These are phyloP conservation scores for Penicillium sp. DNA, from an alignment of 2,329 filamentous ascomycete genomes.

Conservation along the genomic window DNA sequence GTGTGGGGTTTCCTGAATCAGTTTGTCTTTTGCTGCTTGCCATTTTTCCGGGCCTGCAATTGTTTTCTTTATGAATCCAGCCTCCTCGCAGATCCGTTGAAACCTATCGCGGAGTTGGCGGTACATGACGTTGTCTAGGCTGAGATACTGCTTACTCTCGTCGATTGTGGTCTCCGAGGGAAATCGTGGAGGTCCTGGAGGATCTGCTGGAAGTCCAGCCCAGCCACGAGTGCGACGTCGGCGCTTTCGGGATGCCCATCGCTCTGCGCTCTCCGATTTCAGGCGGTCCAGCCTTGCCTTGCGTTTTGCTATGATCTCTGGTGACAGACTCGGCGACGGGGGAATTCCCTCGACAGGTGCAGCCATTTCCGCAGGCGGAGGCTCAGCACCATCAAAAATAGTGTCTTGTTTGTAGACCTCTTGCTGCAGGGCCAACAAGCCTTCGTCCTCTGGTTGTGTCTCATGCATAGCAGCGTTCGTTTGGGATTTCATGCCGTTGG, in stretches of 20 bases:
- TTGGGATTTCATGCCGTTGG: conserved; percentile 57
- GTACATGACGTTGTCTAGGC: conserved; percentile 64
- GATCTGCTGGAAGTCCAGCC: conserved; percentile 66
- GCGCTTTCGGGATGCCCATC: conserved; percentile 64
- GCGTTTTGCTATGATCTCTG: conserved; percentile 53
- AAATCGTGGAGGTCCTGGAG: conserved; percentile 68
- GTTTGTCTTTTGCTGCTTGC: conserved; percentile 66
- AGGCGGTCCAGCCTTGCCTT: conserved; percentile 56
- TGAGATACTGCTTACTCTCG: conserved; percentile 70
- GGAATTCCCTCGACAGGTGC: conserved; percentile 16
- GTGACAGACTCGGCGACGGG: conserved; percentile 38
- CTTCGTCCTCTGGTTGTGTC: conserved; percentile 36
- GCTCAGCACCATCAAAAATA: conserved; percentile 29
- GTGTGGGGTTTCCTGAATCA: conserved; percentile 65
- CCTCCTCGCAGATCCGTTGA: conserved; percentile 66
- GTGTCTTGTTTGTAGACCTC: conserved; percentile 38
- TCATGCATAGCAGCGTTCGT: conserved; percentile 26
- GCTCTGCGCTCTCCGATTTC: conserved; percentile 61
- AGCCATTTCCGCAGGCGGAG: conserved; percentile 23
- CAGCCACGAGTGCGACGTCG: conserved; percentile 68
- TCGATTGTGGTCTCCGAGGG: conserved; percentile 81
- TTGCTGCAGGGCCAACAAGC: conserved; percentile 40
- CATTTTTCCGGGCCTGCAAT: conserved; percentile 70
- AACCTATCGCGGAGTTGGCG: conserved; percentile 65
- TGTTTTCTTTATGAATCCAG: conserved; percentile 72